A percentile compares a stretch with the other conserved stretches of the same genome.
Conservation (phyloP, 768 basidiomycete species). For the Tulasnella sp. region DNA sequence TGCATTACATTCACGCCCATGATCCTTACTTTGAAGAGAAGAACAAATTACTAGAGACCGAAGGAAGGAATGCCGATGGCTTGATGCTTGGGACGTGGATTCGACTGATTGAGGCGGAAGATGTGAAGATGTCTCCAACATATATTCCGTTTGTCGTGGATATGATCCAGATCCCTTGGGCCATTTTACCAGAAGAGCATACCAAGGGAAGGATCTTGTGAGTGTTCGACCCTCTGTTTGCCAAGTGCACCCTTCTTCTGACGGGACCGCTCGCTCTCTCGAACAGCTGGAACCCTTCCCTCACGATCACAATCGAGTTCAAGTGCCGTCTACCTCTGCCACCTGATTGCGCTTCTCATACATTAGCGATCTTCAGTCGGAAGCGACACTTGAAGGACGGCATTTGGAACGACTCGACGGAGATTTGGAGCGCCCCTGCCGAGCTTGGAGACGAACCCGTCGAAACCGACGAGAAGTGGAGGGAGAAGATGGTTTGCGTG, state of each 20-base stretch:
- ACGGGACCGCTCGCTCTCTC: too few relatives aligned
- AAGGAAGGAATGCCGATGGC: background rate
- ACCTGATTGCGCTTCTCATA: background rate
- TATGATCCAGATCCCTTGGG: too few relatives aligned
- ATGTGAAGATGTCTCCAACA: background rate
- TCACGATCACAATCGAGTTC: background rate
- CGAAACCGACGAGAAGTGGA: slow-evolving; percentile 3
- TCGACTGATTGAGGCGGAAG: background rate
- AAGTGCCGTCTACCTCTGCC: background rate
- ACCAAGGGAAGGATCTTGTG: too few relatives aligned
- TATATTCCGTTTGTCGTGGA: background rate
- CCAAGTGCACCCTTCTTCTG: too few relatives aligned
- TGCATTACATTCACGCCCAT: background rate
- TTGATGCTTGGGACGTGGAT: background rate
- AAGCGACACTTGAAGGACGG: background rate
- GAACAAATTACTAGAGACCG: background rate
- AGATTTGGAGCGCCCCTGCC: background rate
- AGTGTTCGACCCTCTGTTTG: too few relatives aligned
- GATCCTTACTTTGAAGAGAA: background rate
- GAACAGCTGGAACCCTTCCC: background rate
- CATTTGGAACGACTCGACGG: background rate
- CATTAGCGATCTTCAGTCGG: background rate
- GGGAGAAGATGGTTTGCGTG: slow-evolving; percentile 1
- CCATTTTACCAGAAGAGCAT: too few relatives aligned
- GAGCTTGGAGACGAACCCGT: background rate